These are phyloP conservation scores for Amanita exitialis DNA, from an alignment of 768 basidiomycete species.

Conservation along the genomic window DNA sequence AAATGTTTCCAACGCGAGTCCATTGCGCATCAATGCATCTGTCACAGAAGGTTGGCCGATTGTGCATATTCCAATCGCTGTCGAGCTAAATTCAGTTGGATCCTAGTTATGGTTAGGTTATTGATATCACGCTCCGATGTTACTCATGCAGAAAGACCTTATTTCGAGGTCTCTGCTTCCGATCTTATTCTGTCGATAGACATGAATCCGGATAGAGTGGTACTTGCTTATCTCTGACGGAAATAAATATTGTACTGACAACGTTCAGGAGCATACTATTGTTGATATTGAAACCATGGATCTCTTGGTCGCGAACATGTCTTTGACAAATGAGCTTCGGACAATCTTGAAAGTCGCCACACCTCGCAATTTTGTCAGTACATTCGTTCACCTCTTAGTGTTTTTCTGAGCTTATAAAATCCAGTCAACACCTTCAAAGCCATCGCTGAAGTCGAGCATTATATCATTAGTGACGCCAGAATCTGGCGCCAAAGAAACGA, in stretches of 20 bases:
- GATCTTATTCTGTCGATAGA: conserved; percentile 59
- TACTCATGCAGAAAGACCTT: conserved; percentile 17
- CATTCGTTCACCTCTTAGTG: background rate
- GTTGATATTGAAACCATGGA: conserved; percentile 57
- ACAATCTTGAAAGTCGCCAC: conserved; percentile 2
- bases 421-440: conserved; percentile 35
- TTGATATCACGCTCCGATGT: background rate
- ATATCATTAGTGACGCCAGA: conserved; percentile 51
- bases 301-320: conserved; percentile 41
- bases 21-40: background rate
- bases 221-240: conserved; percentile 17
- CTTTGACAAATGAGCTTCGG: conserved; percentile 20
- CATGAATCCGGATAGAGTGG: conserved; percentile 63
- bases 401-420: background rate
- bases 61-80: background rate
- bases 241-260: background rate
- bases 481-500: conserved; percentile 69
- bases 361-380: conserved; percentile 2
- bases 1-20: background rate
- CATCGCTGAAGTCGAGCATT: conserved; percentile 56
- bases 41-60: conserved; percentile 1
- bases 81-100: background rate
- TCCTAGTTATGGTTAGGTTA: conserved; percentile 1
- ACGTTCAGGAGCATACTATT: conserved; percentile 55
- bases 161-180: conserved; percentile 50